A percentile compares a stretch with the other conserved stretches of the same genome.
Evolutionary conservation across 495 filamentous ascomycete species (phyloP).

Genomic region (Arthonia radiata): DNA sequence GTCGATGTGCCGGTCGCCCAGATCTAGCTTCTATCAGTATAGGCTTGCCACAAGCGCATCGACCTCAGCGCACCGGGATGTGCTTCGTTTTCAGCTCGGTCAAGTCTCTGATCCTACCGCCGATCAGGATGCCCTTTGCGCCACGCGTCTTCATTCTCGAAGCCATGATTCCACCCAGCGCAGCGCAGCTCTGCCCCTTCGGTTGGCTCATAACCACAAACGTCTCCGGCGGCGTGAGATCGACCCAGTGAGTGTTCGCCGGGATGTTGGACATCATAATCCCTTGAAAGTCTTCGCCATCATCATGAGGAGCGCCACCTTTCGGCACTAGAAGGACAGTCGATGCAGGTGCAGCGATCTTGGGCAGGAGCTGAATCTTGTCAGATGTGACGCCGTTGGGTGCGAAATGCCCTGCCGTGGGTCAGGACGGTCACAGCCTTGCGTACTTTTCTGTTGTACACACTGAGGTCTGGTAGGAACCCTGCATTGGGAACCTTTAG

Average conservation of each 20-base stretch:
- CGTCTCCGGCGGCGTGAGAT: conserved; percentile 24
- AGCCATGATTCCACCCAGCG: conserved; percentile 45
- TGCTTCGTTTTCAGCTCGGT: conserved; percentile 21
- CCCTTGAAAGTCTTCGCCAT: too few species aligned
- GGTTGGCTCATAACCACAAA: conserved; percentile 38
- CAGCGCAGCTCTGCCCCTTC: conserved; percentile 29
- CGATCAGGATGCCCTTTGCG: conserved; percentile 27
- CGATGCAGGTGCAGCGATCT: conserved; percentile 29
- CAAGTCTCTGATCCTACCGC: conserved; percentile 38
- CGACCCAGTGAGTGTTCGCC: conserved; percentile 31
- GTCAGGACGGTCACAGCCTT: too few species aligned
- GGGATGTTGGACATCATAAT: conserved; percentile 15
- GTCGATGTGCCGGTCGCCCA: conserved; percentile 32
- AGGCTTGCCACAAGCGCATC: neutral
- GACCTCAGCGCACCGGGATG: conserved; percentile 19
- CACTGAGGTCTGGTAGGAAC: conserved; percentile 35
- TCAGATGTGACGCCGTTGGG: neutral
- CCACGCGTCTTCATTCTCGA: conserved; percentile 29
- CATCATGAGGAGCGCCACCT: conserved; percentile 5
- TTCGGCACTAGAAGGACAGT: conserved; percentile 40
- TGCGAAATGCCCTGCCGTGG: too few species aligned
- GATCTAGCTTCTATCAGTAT: conserved; percentile 14
- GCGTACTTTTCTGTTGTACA: conserved; percentile 5
- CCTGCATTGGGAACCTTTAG: conserved; percentile 32
- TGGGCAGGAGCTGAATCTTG: conserved; percentile 6